Evolutionary conservation across 305 asterid genomes (phyloP).

Genomic region (Fraxinus ornus): DNA sequence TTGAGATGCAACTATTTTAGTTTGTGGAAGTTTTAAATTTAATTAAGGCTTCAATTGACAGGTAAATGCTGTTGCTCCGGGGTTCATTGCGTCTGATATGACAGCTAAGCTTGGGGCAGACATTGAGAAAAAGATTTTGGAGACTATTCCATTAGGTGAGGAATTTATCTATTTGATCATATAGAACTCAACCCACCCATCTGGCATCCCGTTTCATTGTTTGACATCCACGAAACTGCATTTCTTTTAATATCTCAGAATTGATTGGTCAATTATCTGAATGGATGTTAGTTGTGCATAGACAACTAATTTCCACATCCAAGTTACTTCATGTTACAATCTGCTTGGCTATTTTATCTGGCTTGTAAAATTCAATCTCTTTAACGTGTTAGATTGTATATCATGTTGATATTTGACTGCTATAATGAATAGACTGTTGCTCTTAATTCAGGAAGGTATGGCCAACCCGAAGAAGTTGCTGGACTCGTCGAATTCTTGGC

Average conservation of each 20-base stretch:
- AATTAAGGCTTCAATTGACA: slow-evolving; percentile 29
- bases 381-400: background rate
- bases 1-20: background rate
- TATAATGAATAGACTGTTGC: background rate
- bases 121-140: slow-evolving; percentile 77
- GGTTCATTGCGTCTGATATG: slow-evolving; percentile 96
- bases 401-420: background rate
- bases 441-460: slow-evolving; percentile 68
- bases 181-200: background rate
- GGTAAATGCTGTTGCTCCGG: slow-evolving; percentile 98
- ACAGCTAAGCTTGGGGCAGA: slow-evolving; percentile 79
- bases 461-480: slow-evolving; percentile 93
- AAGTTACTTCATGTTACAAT: background rate
- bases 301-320: background rate
- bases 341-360: background rate
- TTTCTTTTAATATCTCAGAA: background rate
- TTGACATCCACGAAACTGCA: background rate
- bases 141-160: slow-evolving; percentile 82
- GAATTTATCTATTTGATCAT: background rate
- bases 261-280: background rate
- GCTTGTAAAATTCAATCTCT: background rate
- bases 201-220: too few species aligned
- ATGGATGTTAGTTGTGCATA: background rate
- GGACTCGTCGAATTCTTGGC: slow-evolving; percentile 90
- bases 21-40: background rate